A percentile compares a stretch with the other conserved stretches of the same genome.
phyloP scores from a whole-genome alignment of 1,284 basidiomycete species.

The Fomitopsis palustris region DNA sequence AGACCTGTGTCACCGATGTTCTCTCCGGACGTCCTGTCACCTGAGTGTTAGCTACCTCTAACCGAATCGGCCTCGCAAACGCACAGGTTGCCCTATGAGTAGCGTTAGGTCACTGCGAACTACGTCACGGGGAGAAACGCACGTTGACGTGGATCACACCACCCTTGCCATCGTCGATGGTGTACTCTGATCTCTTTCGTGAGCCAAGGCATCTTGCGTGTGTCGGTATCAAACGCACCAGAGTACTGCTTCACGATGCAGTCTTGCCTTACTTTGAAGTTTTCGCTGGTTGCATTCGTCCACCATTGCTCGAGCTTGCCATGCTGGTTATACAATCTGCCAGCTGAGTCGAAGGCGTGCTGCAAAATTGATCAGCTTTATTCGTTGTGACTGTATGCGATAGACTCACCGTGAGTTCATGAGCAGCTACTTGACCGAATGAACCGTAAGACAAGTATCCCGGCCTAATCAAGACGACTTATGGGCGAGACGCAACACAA shows the following conservation, averaged over 20 bases:
- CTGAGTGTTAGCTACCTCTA: constrained; percentile 2
- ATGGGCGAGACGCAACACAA: constrained; percentile 3
- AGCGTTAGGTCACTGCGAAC: not conserved
- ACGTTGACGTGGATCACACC: constrained; percentile 84
- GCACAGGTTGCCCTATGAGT: constrained; percentile 66
- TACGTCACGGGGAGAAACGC: constrained; percentile 30
- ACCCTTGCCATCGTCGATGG: constrained; percentile 82
- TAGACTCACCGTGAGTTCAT: constrained; percentile 75
- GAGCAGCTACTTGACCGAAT: constrained; percentile 86
- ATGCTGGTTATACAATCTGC: constrained; percentile 76
- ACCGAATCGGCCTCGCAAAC: constrained; percentile 22
- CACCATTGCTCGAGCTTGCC: constrained; percentile 88
- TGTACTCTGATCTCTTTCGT: constrained; percentile 54
- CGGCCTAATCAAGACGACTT: constrained; percentile 50
- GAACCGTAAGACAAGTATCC: constrained; percentile 88
- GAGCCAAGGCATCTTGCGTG: not conserved
- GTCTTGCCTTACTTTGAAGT: constrained; percentile 80
- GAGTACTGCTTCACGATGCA: constrained; percentile 92
- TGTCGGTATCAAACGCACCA: constrained; percentile 32
- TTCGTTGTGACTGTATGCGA: not conserved
- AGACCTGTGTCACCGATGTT: constrained; percentile 88
- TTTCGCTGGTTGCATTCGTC: constrained; percentile 79
- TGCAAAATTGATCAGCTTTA: constrained; percentile 26
- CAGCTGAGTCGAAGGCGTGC: constrained; percentile 94
- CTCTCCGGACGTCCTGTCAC: constrained; percentile 72